Percentiles rank a stretch among this genome's conserved stretches.
These are phyloP conservation scores for Chlorella sorokiniana DNA, from an alignment of 139 green algal species.

Conservation along the genomic window DNA sequence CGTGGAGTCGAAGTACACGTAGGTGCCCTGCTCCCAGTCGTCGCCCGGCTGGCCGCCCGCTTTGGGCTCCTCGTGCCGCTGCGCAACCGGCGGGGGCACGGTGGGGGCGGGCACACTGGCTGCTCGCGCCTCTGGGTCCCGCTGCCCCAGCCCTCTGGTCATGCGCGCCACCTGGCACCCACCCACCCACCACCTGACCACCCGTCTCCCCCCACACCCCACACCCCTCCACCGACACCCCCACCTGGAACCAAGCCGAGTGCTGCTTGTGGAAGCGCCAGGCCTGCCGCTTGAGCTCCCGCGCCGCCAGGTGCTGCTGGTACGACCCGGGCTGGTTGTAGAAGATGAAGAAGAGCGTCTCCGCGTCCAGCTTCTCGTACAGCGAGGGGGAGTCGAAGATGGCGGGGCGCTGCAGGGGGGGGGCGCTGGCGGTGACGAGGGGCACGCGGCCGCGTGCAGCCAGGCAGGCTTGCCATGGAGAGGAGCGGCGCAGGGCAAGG, in stretches of 20 bases:
- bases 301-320: constrained; percentile 93
- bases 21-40: constrained; percentile 90
- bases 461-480: neutral
- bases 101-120: neutral
- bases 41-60: constrained; percentile 73
- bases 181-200: too few relatives aligned
- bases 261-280: constrained; percentile 97
- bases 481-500: neutral
- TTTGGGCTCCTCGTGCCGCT: constrained; percentile 90
- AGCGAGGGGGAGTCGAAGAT: constrained; percentile 83
- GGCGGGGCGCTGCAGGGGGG: constrained; percentile 39
- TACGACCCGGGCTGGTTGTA: constrained; percentile 92
- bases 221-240: neutral
- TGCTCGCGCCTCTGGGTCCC: neutral
- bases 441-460: neutral
- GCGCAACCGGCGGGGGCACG: constrained; percentile 32
- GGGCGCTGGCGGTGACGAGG: neutral
- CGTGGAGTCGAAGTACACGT: constrained; percentile 93
- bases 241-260: constrained; percentile 85
- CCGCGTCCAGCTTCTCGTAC: constrained; percentile 92
- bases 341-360: constrained; percentile 98
- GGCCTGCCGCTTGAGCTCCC: constrained; percentile 90
- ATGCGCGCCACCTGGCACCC: too few relatives aligned
- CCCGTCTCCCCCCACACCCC: too few relatives aligned
- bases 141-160: neutral